These are phyloP conservation scores for Diaporthe helianthi DNA, from an alignment of 2,329 filamentous ascomycete genomes.

Conservation along the genomic window DNA sequence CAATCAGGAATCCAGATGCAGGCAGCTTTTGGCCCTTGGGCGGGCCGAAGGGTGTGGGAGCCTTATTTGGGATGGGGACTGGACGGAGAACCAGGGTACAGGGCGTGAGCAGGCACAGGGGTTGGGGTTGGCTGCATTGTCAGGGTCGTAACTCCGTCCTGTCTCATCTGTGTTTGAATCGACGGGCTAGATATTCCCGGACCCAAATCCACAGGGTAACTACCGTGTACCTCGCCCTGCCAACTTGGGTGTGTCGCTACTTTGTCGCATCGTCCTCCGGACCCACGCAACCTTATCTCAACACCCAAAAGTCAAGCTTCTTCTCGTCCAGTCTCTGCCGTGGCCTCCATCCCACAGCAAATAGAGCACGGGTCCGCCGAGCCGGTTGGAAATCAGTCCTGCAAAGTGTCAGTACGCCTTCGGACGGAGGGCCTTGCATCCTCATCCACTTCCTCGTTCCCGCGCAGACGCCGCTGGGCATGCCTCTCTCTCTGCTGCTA, in stretches of 20 bases:
- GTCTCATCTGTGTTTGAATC: constrained; percentile 40
- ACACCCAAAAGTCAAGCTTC: constrained; percentile 29
- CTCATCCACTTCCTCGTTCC: not conserved
- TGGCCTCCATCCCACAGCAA: not conserved
- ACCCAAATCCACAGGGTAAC: no score
- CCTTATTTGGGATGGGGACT: constrained; percentile 12
- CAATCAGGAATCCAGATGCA: constrained; percentile 3
- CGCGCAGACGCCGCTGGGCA: no score
- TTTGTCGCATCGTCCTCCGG: not conserved
- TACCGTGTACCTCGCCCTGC: not conserved
- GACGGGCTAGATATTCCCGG: constrained; percentile 33
- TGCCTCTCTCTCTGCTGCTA: not conserved
- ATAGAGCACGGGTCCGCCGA: constrained; percentile 17
- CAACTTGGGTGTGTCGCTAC: not conserved
- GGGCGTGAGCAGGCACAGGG: constrained; percentile 19
- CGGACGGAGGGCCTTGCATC: not conserved
- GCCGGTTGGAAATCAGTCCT: constrained; percentile 27
- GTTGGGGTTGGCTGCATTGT: constrained; percentile 23
- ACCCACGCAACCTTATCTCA: constrained; percentile 30
- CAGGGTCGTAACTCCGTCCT: constrained; percentile 32
- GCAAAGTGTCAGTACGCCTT: constrained; percentile 17
- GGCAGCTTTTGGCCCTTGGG: not conserved
- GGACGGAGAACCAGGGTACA: not conserved
- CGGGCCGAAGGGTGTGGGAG: constrained; percentile 13
- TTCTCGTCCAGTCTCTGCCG: constrained; percentile 16